Base-by-base conservation (phyloP, 805 yeast species). In the Lachancea dasiensis region DNA sequence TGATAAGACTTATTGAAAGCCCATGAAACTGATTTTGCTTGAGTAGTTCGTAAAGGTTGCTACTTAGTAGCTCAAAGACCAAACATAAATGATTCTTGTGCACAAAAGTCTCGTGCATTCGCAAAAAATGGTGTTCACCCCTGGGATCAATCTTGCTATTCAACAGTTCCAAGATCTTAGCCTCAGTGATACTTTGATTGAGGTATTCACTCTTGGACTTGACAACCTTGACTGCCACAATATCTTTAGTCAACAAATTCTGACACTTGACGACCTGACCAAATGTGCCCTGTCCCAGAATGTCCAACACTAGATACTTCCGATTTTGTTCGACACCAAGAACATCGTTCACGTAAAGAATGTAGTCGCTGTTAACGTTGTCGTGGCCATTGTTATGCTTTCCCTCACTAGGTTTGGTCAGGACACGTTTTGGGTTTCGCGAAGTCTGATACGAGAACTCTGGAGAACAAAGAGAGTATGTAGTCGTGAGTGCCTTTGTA, bases 261-360 rank as follows among this genome's bases (percentile, higher is more conserved):
- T 63, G 67, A 63, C 97, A 90, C 63, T 92, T 92, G 19, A 89
- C 97, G 34, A 92, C 99, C 63, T 92, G 99, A 7, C 98, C 98
- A 69, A 92, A 92, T 1, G 98, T 89, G 5, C 99, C 99, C 47
- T 89, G 90, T 0, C 99, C 99, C 28, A 92, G 63, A 11, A 92
- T 70, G 60, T 90, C 97, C 41, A 92, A 65, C 4, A 92, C 96
- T 52, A 92, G 70, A 57, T 89, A 90, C 55, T 85, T 83, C 38
- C 89, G 70, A 41, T 86, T 89, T 27, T 60, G 58, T 40, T 58
- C 61, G 3, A 77, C 70, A 4, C 98, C 97, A 27, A 92, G 65
- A 17, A 92, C 79, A 58, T 94, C 98, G 59, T 94, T 92, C 16
- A 92, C 98, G 49, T 87, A 90, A 14, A 94, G 65, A 39, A 92